A percentile compares a stretch with the other conserved stretches of the same genome.
Conservation (phyloP, 2,329 filamentous ascomycete genomes). For the Verticillium albo-atrum region DNA sequence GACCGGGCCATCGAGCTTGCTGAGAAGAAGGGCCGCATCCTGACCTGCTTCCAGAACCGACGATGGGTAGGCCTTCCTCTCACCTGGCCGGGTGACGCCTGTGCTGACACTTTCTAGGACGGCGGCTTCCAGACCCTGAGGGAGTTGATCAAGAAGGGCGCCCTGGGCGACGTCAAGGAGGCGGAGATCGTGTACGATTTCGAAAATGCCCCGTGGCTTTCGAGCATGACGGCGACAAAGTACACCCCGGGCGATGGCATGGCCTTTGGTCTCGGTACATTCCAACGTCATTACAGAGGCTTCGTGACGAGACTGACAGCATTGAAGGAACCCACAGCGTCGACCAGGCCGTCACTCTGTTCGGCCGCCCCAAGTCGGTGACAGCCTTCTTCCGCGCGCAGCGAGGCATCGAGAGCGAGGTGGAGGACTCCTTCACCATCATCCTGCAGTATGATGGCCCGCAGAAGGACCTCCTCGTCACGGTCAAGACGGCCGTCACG, state of each 20-base stretch:
- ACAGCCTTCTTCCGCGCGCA: conserved; percentile 54
- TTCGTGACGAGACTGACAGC: neutral
- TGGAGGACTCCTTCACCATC: conserved; percentile 49
- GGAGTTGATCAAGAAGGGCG: conserved; percentile 47
- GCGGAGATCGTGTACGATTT: conserved; percentile 65
- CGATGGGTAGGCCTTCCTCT: conserved; percentile 3
- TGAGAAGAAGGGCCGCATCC: conserved; percentile 36
- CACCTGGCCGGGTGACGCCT: neutral
- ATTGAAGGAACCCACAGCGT: conserved; percentile 52
- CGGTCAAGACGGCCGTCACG: conserved; percentile 56
- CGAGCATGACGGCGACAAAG: conserved; percentile 22
- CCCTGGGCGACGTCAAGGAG: conserved; percentile 57
- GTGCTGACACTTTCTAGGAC: conserved; percentile 28
- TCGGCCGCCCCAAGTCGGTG: conserved; percentile 52
- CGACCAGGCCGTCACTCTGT: conserved; percentile 54
- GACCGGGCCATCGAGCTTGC: conserved; percentile 46
- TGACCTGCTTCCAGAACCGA: conserved; percentile 47
- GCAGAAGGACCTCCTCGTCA: conserved; percentile 45
- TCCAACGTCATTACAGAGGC: conserved; percentile 7
- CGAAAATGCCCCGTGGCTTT: conserved; percentile 33
- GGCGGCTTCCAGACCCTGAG: conserved; percentile 58
- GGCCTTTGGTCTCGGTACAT: conserved; percentile 34
- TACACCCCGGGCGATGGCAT: conserved; percentile 34
- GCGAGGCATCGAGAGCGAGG: conserved; percentile 33
- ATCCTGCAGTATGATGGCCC: conserved; percentile 49